Percentiles rank a stretch among this genome's conserved stretches.
Conservation (phyloP, 345 rosid species). For the Alliaria petiolata region DNA sequence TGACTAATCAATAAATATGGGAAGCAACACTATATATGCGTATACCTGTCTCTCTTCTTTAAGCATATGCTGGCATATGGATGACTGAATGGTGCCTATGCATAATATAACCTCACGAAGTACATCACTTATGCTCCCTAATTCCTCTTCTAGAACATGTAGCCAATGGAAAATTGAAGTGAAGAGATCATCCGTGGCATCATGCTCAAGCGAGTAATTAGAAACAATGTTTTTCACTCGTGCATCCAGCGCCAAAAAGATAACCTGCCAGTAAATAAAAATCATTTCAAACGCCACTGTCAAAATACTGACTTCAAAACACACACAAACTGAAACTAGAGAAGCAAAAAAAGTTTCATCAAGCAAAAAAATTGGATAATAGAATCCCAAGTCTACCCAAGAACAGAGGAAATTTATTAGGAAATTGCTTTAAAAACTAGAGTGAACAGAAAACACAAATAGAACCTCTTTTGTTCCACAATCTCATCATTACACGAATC, state of each 20-base stretch:
- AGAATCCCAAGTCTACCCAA: too few species aligned
- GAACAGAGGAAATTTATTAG: too few species aligned
- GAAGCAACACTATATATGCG: not conserved
- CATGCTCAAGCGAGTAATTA: slow-evolving; percentile 88
- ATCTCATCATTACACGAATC: too few species aligned
- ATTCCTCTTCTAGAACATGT: slow-evolving; percentile 47
- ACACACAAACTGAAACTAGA: too few species aligned
- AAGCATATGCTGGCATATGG: slow-evolving; percentile 83
- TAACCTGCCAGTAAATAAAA: slow-evolving; percentile 53
- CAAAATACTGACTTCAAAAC: too few species aligned
- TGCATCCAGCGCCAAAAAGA: slow-evolving; percentile 80
- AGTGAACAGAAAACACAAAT: too few species aligned
- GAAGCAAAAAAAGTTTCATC: too few species aligned
- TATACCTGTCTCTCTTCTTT: slow-evolving; percentile 93
- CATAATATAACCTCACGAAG: slow-evolving; percentile 75
- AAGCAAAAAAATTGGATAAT: too few species aligned
- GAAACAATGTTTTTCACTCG: slow-evolving; percentile 91
- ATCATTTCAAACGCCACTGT: not conserved
- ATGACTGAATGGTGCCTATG: slow-evolving; percentile 81
- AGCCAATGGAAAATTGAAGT: slow-evolving; percentile 69
- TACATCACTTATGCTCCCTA: slow-evolving; percentile 40
- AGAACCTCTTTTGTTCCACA: too few species aligned
- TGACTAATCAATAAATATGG: not conserved
- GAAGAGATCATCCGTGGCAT: slow-evolving; percentile 71
- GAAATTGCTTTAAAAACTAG: too few species aligned